Evolutionary conservation across 805 yeast genomes (phyloP), one percentile per base, ranked within the genome.

Genomic region (Wickerhamiella cacticola): DNA sequence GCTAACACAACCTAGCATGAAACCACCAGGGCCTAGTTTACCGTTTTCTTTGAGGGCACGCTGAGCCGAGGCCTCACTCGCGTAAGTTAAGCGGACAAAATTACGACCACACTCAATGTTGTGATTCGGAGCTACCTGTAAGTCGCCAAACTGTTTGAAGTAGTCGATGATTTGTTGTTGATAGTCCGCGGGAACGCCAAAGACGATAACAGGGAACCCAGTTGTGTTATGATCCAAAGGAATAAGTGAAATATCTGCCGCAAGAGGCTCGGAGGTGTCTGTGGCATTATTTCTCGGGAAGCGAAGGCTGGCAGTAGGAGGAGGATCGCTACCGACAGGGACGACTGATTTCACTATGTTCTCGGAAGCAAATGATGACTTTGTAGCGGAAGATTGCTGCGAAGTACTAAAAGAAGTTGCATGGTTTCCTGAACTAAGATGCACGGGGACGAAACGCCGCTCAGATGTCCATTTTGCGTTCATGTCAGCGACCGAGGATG

Each of bases 71-170:
- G 80, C 68, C 6, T 82, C 75, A 50, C 79, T 80, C 49, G 78
- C 81, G 62, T 77, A 92, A 3, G 96, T 88, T 47, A 89, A 61
- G 59, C 87, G 83, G n/a, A 88, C 78, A 97, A 97, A 89, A 34
- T 84, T 79, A 41, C 78, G 74, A 1, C 97, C 97, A 10, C 88
- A 74, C 63, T 77, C 82, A 7, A 89, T 59, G 2, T 67, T 65
- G 54, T 78, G 79, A 56, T 82, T 79, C 57, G 82, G 80, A 55
- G 87, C 96, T 48, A 85, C 62, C 46, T 15, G 7, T 35, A 89
- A 78, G 23, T 70, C 71, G 18, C 97, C 97, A 63, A 80, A 85
- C 56, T 80, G 81, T 21, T 78, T 70, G 58, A 87, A 89, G 62
- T 78, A 83, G 46, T 75, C 74, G 33, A 89, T 71, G 1, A 89